Evolutionary conservation across 805 yeast species (phyloP), one percentile per base, ranked within the genome.

Genomic region (Cyberlindnera meyerae): DNA sequence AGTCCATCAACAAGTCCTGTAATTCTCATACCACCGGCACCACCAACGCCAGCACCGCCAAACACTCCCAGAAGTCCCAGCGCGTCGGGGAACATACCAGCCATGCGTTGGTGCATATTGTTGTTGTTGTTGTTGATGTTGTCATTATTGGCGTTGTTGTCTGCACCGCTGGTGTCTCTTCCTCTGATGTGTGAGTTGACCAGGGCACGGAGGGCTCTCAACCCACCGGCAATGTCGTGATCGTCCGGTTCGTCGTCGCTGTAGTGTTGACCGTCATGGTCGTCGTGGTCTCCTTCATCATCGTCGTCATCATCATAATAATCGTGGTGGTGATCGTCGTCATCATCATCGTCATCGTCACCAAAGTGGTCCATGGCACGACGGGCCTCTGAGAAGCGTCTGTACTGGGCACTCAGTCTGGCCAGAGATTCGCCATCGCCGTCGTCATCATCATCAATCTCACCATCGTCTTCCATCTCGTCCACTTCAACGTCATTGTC

Each of bases 331-430:
- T 47, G 58, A 17, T 44, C 49, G 2, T 43, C 51, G 33, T 47
- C 58, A 9, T 44, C 47, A 12, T 38, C 47, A 25, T 41, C 43
- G 29, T 56, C 52, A 4, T 39, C 51, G 11, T 42, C 58, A 42
- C 37, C 47, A 36, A 36, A 45, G 34, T 47, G 53, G 9, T 40
- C 47, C 34, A 36, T 29, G 25, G 36, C 29, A 18, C 37, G 39
- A 20, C 43, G 39, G 29, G 54, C 48, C 33, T 54, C 57, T 2
- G 65, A 60, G 39, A 49, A 55, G 12, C 63, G 44, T 39, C 65
- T 50, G 36, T 61, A 61, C 27, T 67, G 69, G 12, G 63, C 68
- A 8, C 73, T 60, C 30, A 72, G 48, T 29, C 75, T 51, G 5
- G 49, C 48, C 18, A 73, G 45, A 4, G 67, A 55, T 1, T 49